Evolutionary conservation across 257 asterid species (phyloP).

Genomic region (Fraxinus quadrangulata): DNA sequence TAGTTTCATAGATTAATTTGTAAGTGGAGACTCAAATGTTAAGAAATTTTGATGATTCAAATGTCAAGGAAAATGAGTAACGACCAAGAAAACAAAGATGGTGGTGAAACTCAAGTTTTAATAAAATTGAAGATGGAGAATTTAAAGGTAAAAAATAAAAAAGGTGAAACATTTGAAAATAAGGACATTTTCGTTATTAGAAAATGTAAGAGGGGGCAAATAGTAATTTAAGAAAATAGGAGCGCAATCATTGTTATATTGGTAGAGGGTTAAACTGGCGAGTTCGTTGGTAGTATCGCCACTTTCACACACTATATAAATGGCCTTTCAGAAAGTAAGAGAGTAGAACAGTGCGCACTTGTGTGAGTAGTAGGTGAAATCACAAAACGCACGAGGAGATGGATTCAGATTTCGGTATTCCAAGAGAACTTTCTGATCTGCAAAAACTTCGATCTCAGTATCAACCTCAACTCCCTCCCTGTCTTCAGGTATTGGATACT

Average conservation of each 20-base stretch:
- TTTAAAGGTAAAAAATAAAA: not conserved
- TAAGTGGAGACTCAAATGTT: no score
- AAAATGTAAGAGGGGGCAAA: not conserved
- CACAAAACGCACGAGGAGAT: constrained; percentile 28
- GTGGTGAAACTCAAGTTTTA: no score
- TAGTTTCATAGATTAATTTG: no score
- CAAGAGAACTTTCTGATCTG: constrained; percentile 82
- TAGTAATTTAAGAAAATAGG: not conserved
- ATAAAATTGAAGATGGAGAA: not conserved
- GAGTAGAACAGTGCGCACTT: not conserved
- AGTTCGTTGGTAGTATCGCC: constrained; percentile 40
- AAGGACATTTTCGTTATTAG: not conserved
- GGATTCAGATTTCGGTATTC: constrained; percentile 81
- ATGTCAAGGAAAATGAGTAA: no score
- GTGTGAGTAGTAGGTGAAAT: constrained; percentile 27
- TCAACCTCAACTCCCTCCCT: constrained; percentile 81
- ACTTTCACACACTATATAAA: not conserved
- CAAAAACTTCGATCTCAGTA: constrained; percentile 80
- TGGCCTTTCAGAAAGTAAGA: not conserved
- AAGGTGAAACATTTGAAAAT: not conserved
- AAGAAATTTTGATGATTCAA: no score
- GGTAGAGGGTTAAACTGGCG: not conserved
- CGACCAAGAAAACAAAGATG: no score
- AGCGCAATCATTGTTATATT: not conserved
- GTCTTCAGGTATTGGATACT: constrained; percentile 72